Evolutionary conservation across 257 asterid genomes (phyloP).

Genomic region (Plantago ovata): DNA sequence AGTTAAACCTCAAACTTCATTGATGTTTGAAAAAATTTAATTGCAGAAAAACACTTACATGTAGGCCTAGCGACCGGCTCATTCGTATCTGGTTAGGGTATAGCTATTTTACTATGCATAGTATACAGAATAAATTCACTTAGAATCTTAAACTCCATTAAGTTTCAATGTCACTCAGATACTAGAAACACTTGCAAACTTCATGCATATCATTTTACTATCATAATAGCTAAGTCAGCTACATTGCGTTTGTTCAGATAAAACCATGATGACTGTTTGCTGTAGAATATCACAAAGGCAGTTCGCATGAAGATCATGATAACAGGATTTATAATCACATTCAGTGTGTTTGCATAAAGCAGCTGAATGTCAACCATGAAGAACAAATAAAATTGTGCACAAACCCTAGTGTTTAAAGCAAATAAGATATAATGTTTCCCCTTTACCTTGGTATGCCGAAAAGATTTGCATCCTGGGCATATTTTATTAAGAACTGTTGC

Average conservation of each 20-base stretch:
- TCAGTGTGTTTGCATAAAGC: not conserved
- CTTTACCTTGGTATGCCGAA: constrained; percentile 50
- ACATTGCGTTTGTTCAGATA: not conserved
- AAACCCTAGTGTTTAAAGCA: too few relatives aligned
- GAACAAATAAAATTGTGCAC: not conserved
- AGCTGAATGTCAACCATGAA: not conserved
- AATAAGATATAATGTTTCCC: constrained; percentile 49
- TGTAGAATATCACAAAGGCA: not conserved
- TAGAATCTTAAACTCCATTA: constrained; percentile 11
- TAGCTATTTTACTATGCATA: too few relatives aligned
- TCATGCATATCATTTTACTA: constrained; percentile 4
- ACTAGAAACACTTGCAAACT: constrained; percentile 7
- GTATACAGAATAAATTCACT: too few relatives aligned
- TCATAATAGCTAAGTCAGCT: constrained; percentile 11
- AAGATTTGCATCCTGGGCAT: constrained; percentile 83
- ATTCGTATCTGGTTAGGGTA: too few relatives aligned
- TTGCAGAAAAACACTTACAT: constrained; percentile 1
- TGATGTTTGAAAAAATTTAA: not conserved
- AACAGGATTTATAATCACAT: constrained; percentile 7
- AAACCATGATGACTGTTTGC: not conserved
- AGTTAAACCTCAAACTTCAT: constrained; percentile 6
- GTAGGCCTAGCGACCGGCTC: too few relatives aligned
- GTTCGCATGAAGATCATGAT: constrained; percentile 8
- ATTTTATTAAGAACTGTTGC: constrained; percentile 70
- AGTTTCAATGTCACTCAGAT: constrained; percentile 15